A percentile compares a stretch with the other conserved stretches of the same genome.
Evolutionary conservation across 2,329 filamentous ascomycete species (phyloP).

Genomic region (Tolypocladium tundrense): DNA sequence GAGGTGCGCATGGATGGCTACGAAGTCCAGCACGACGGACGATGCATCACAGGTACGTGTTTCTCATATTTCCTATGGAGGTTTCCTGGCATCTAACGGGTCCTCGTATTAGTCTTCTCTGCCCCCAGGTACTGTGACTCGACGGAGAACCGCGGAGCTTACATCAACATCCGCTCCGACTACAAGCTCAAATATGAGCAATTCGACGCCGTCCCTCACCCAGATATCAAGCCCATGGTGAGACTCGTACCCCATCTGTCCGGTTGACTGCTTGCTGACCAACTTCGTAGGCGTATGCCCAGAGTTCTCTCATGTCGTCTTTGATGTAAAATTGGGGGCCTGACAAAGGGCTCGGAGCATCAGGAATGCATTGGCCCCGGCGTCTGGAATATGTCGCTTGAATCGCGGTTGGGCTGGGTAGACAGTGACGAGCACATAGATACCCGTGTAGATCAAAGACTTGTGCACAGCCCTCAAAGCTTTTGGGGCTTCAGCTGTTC

Average conservation of each 20-base stretch:
- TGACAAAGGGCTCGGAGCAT: not conserved
- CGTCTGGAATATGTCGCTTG: constrained; percentile 4
- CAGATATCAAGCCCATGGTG: constrained; percentile 88
- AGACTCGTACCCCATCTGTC: constrained; percentile 10
- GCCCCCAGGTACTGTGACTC: constrained; percentile 96
- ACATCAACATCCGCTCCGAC: constrained; percentile 90
- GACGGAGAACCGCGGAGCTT: constrained; percentile 95
- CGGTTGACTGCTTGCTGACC: constrained; percentile 13
- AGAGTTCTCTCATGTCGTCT: constrained; percentile 68
- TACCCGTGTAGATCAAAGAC: constrained; percentile 10
- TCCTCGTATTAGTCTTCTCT: constrained; percentile 62
- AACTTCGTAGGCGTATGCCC: constrained; percentile 60
- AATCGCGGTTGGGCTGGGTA: constrained; percentile 1
- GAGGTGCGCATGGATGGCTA: constrained; percentile 99
- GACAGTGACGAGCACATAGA: constrained; percentile 6
- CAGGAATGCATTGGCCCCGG: constrained; percentile 8
- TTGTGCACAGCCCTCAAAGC: constrained; percentile 3
- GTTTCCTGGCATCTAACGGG: not conserved
- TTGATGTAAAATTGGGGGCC: constrained; percentile 46
- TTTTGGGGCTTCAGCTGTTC: constrained; percentile 23
- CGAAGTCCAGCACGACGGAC: constrained; percentile 91
- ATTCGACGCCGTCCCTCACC: constrained; percentile 95
- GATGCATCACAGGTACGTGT: constrained; percentile 75
- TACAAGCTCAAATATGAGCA: constrained; percentile 88
- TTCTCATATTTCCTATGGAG: not conserved